Conservation (phyloP, 257 asterid genomes). For the Lycium ferocissimum region DNA sequence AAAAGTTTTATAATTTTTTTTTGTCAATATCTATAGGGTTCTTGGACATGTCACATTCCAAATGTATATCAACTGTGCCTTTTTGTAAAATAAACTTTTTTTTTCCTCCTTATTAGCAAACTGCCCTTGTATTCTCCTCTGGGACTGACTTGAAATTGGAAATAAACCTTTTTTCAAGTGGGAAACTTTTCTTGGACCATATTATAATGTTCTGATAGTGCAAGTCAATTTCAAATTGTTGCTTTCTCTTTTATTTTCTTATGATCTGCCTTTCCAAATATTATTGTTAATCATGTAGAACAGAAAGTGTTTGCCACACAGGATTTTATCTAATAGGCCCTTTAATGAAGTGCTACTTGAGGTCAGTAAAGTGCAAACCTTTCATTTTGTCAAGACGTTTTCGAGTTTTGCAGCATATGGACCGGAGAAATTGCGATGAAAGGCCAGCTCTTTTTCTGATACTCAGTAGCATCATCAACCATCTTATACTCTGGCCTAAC, state of each 20-base stretch:
- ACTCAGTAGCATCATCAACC: background rate
- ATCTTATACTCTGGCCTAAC: too few species aligned
- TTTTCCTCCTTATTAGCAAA: background rate
- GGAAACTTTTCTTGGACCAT: background rate
- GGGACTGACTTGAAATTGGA: background rate
- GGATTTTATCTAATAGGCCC: background rate
- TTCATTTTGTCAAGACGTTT: background rate
- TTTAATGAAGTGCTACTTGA: background rate
- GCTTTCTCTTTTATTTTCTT: background rate
- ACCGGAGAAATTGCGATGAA: background rate
- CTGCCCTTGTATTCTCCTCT: background rate
- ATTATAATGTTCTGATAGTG: background rate
- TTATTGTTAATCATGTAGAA: background rate
- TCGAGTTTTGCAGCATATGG: background rate
- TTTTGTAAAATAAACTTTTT: background rate
- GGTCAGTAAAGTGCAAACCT: background rate
- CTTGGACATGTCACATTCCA: constrained; percentile 19
- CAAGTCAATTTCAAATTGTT: background rate
- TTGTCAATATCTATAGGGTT: background rate
- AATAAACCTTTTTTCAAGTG: background rate
- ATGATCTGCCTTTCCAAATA: background rate
- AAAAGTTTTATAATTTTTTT: background rate
- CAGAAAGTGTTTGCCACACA: background rate
- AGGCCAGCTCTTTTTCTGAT: background rate
- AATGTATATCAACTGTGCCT: background rate